A percentile compares a stretch with the other conserved stretches of the same genome.
Evolutionary conservation across 176 grass and related monocot species (phyloP).

Genomic region (Typha latifolia): DNA sequence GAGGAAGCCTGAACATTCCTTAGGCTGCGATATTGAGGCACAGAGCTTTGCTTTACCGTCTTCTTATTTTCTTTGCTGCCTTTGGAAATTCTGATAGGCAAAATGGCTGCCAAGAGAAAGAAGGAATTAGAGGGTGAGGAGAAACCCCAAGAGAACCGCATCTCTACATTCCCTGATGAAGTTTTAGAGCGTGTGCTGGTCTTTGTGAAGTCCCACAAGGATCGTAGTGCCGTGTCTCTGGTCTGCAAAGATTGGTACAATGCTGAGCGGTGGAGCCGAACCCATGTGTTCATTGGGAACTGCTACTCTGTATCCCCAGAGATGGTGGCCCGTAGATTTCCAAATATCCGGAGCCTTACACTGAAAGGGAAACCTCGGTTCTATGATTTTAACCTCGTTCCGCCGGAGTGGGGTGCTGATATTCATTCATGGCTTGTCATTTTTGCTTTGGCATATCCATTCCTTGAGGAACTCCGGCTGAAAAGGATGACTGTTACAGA

Average conservation of each 20-base stretch:
- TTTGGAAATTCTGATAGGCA: not conserved
- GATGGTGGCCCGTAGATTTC: conserved; percentile 61
- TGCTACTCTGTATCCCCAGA: conserved; percentile 78
- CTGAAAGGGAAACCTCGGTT: conserved; percentile 95
- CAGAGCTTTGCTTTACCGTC: not conserved
- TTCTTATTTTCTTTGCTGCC: not conserved
- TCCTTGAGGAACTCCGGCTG: conserved; percentile 74
- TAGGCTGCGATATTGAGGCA: not conserved
- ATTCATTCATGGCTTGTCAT: conserved; percentile 52
- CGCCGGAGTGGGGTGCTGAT: conserved; percentile 58
- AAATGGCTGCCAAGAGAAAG: not conserved
- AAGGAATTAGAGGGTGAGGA: conserved; percentile 3
- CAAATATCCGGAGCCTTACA: conserved; percentile 47
- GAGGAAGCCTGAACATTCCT: not conserved
- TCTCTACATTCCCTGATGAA: conserved; percentile 1
- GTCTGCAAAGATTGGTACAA: conserved; percentile 85
- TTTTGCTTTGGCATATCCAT: conserved; percentile 42
- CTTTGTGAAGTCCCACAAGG: conserved; percentile 55
- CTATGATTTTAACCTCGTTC: conserved; percentile 78
- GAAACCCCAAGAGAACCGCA: not conserved
- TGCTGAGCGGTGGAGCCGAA: conserved; percentile 73
- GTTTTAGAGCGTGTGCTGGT: conserved; percentile 83
- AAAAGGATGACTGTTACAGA: conserved; percentile 87
- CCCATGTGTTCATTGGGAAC: conserved; percentile 91
- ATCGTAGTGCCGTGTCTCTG: conserved; percentile 78